phyloP scores from a whole-genome alignment of 371 early-diverging fungal species.

The Capillidium heterosporum region DNA sequence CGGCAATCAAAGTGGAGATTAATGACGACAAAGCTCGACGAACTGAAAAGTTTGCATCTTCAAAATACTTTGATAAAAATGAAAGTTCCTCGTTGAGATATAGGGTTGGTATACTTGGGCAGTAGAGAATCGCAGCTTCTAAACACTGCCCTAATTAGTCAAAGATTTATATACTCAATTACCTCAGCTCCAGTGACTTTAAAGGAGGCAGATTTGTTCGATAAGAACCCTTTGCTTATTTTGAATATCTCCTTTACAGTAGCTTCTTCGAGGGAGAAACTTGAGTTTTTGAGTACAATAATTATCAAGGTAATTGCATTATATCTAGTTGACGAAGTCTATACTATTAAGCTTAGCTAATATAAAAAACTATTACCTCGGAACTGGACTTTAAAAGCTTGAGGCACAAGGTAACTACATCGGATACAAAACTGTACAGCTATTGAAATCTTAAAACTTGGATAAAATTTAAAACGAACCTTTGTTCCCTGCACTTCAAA shows the following conservation, averaged over 20 bases:
- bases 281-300: not conserved
- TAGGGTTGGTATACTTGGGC: not conserved
- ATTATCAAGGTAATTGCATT: not conserved
- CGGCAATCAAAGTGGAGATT: slow-evolving; percentile 4
- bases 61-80: not conserved
- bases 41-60: not conserved
- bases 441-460: not conserved
- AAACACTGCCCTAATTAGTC: not conserved
- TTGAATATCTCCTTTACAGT: not conserved
- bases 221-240: not conserved
- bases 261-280: not conserved
- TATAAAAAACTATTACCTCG: not conserved
- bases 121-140: not conserved
- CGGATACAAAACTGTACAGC: not conserved
- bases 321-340: not conserved
- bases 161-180: not conserved
- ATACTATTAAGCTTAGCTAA: not conserved
- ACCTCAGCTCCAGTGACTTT: not conserved
- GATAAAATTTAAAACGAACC: not conserved
- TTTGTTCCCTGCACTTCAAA: slow-evolving; percentile 1
- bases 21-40: not conserved
- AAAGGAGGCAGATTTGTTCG: not conserved
- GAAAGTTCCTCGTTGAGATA: slow-evolving; percentile 4
- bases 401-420: not conserved
- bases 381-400: not conserved